Evolutionary conservation across 2,329 filamentous ascomycete species (phyloP).

Genomic region (Paecilomyces sp.): DNA sequence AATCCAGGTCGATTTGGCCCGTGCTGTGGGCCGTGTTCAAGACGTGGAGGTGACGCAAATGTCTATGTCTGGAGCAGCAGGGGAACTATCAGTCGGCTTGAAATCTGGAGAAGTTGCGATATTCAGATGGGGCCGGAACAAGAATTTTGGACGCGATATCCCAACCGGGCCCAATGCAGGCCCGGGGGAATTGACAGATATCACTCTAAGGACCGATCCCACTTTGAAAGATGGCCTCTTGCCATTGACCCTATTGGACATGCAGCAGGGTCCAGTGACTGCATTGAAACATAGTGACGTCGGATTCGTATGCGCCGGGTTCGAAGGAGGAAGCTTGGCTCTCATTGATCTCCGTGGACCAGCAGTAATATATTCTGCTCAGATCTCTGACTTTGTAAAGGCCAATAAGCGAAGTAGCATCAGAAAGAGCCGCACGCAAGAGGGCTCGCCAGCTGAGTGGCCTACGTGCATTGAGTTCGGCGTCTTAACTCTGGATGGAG

Average conservation of each 20-base stretch:
- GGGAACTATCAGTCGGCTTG: constrained; percentile 78
- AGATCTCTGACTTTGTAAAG: constrained; percentile 66
- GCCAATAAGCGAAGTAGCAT: constrained; percentile 71
- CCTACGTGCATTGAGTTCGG: constrained; percentile 81
- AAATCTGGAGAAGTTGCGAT: constrained; percentile 76
- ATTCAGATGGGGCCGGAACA: constrained; percentile 82
- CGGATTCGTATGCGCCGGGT: constrained; percentile 83
- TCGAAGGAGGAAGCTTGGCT: constrained; percentile 70
- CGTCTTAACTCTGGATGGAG: constrained; percentile 87
- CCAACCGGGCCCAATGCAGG: constrained; percentile 49
- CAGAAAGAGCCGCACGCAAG: constrained; percentile 44
- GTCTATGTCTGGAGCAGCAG: constrained; percentile 71
- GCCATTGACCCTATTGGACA: constrained; percentile 73
- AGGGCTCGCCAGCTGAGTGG: constrained; percentile 57
- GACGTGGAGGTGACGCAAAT: constrained; percentile 71
- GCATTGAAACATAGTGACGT: constrained; percentile 81
- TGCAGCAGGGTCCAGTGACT: constrained; percentile 73
- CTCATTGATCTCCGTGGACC: constrained; percentile 87
- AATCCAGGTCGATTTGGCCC: constrained; percentile 78
- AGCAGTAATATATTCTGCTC: constrained; percentile 68
- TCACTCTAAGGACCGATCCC: constrained; percentile 65
- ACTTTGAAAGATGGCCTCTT: constrained; percentile 70
- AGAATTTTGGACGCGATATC: constrained; percentile 59
- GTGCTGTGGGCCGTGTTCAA: constrained; percentile 71
- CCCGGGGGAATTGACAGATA: constrained; percentile 66